Conservation (phyloP, 2,329 filamentous ascomycete genomes). For the Claviceps lovelessii region DNA sequence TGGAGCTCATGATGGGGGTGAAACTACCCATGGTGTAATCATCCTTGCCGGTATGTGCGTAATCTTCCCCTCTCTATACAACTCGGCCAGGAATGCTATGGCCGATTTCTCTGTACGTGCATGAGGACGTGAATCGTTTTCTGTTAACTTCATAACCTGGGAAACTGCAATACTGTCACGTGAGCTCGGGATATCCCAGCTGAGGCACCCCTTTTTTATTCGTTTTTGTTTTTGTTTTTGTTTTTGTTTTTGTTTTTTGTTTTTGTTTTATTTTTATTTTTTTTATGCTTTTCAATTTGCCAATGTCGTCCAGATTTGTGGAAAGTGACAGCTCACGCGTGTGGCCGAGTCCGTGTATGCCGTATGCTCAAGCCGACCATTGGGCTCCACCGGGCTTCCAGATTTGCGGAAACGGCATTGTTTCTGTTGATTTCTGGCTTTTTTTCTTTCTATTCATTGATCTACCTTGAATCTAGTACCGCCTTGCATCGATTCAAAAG, state of each 20-base stretch:
- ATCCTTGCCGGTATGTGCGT: background rate
- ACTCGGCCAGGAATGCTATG: background rate
- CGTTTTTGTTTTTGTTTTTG: too few species aligned
- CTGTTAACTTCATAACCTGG: background rate
- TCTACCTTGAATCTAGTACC: too few species aligned
- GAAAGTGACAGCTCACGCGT: background rate
- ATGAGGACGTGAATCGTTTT: background rate
- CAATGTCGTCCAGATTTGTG: background rate
- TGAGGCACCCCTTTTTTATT: background rate
- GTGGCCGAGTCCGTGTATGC: background rate
- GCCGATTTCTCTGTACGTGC: background rate
- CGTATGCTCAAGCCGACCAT: background rate
- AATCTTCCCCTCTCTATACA: background rate
- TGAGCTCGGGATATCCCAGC: background rate
- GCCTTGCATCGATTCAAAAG: too few species aligned
- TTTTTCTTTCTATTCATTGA: too few species aligned
- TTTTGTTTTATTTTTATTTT: too few species aligned
- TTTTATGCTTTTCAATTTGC: background rate
- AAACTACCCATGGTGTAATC: background rate
- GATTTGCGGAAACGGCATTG: background rate
- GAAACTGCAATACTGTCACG: background rate
- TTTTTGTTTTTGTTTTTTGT: too few species aligned
- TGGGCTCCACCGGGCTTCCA: background rate
- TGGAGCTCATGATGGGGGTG: background rate
- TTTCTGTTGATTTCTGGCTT: background rate